Conservation (phyloP, 768 basidiomycete genomes). For the Suillus luteus region DNA sequence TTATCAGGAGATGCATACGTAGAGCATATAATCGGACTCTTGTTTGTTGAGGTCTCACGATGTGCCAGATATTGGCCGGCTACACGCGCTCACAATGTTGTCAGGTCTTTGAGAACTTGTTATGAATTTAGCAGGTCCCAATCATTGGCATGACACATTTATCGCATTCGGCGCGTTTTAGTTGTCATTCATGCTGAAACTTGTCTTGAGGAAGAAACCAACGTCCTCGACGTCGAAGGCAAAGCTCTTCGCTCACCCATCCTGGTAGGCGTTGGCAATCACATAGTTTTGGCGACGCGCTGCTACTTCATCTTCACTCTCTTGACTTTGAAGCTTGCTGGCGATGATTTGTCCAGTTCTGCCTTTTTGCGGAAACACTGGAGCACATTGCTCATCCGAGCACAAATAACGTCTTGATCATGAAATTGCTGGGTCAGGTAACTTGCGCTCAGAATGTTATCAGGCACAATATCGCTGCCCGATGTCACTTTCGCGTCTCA, state of each 20-base stretch:
- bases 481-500: background rate
- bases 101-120: background rate
- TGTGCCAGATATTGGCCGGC: background rate
- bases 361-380: background rate
- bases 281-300: background rate
- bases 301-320: background rate
- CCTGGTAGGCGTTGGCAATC: background rate
- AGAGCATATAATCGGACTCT: background rate
- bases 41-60: background rate
- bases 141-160: background rate
- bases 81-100: background rate
- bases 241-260: background rate
- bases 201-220: background rate
- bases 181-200: background rate
- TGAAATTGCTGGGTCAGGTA: background rate
- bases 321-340: background rate
- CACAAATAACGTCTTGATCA: background rate
- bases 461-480: background rate
- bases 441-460: background rate
- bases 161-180: background rate
- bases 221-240: background rate
- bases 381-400: background rate
- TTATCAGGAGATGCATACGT: background rate
- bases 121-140: background rate
- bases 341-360: background rate